Evolutionary conservation across 2,329 filamentous ascomycete genomes (phyloP).

Genomic region (Whalleya microplaca): DNA sequence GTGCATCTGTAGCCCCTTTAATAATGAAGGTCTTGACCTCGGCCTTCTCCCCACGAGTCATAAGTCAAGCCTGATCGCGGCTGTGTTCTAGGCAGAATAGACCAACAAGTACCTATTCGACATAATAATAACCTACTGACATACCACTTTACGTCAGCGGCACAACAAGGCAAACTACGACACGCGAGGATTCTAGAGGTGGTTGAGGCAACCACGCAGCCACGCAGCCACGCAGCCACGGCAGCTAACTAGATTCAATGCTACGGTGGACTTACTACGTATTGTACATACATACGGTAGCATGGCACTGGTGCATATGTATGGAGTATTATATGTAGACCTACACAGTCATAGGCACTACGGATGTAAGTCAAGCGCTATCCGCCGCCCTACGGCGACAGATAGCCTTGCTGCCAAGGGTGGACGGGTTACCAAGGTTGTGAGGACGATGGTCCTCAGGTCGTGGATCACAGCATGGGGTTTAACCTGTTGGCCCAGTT

Average conservation of each 20-base stretch:
- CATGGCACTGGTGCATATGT: background rate
- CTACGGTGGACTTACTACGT: background rate
- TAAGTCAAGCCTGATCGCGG: background rate
- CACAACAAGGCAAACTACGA: constrained; percentile 15
- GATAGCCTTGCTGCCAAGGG: background rate
- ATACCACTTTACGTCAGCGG: background rate
- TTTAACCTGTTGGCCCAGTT: background rate
- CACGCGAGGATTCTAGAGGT: constrained; percentile 14
- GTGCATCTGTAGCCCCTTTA: no score
- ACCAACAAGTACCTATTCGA: no score
- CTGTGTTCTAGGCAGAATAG: background rate
- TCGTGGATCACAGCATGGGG: background rate
- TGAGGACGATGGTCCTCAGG: background rate
- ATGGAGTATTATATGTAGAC: no score
- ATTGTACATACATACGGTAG: no score
- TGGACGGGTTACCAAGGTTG: background rate
- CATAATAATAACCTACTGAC: no score
- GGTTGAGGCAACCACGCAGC: constrained; percentile 22
- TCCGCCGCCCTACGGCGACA: background rate
- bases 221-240: constrained; percentile 14
- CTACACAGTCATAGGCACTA: no score
- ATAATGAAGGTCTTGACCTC: background rate
- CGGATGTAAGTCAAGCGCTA: no score
- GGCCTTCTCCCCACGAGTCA: background rate
- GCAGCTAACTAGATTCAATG: no score